Base-by-base conservation (phyloP, 2,329 filamentous ascomycete species). In the Colletotrichum orchidophilum region DNA sequence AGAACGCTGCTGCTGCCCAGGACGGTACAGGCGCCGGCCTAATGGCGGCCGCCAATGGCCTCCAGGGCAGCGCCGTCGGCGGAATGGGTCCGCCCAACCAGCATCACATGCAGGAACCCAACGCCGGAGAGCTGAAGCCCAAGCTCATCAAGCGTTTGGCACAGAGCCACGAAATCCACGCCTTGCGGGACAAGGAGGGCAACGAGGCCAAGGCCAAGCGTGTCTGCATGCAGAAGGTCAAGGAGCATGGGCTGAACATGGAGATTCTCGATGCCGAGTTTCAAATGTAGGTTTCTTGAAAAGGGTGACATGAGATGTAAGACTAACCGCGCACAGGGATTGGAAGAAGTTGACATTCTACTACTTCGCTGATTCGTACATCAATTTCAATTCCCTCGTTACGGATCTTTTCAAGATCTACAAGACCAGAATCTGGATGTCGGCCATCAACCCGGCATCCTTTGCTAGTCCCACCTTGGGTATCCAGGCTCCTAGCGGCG, bases 401-500 rank as follows among this genome's bases (percentile, higher is more conserved):
- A 97, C 95, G 0, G 96, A 99, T 79, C 87, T 99, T 13, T 99
- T 98, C 88, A 98, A 98, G 83, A 96, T 98, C 73, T 99, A 98
- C 87, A 99, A 99, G 86, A 97, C 96, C 26, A 91, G 97, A 76
- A 99, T 99, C 77, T 99, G 96, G 96, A 97, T 99, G 94, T 98
- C 96, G 5, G 96, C 96, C 4, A 97, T 99, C 81, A 99, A 99
- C 80, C 96, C 96, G 8, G 96, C 96, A 5, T 98, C 96, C 0
- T 98, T 98, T 81, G 93, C 93, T 27, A 95, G 91, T 73, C 93
- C 93, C 21, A 91, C 90, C 3, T 85, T 94, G 59, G 92, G 92
- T 29, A 84, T 95, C 26, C 91, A 92, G 78, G 90, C 91, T 2
- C 90, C 92, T 1, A 91, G 90, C 73, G 89, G 89, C 31, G 87